Conservation (phyloP, 352 stramenopile genomes). For the Sclerospora graminicola region DNA sequence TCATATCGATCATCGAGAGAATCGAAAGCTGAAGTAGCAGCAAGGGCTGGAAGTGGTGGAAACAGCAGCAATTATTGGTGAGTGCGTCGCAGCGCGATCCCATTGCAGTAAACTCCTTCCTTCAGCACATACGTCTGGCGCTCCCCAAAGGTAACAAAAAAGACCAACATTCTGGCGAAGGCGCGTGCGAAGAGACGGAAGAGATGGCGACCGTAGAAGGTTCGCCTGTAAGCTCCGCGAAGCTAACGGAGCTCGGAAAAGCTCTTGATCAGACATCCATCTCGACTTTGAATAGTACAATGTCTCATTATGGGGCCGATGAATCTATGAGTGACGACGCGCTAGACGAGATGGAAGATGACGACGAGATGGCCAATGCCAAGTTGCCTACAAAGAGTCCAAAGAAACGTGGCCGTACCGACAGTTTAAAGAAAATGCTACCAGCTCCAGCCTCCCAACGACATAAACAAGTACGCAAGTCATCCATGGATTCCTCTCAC, state of each 20-base stretch:
- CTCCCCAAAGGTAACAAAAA: too few species aligned
- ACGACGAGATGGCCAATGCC: background rate
- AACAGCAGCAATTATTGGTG: too few species aligned
- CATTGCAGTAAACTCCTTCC: too few species aligned
- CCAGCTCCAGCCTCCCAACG: slow-evolving; percentile 53
- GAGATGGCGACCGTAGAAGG: slow-evolving; percentile 22
- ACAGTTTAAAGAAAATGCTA: slow-evolving; percentile 74
- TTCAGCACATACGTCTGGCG: background rate
- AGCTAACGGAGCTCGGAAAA: slow-evolving; percentile 67
- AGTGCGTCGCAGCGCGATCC: background rate
- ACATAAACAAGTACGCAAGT: slow-evolving; percentile 30
- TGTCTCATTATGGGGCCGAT: slow-evolving; percentile 8
- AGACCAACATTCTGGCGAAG: too few species aligned
- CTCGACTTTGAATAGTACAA: slow-evolving; percentile 18
- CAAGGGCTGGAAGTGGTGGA: background rate
- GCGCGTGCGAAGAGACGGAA: slow-evolving; percentile 9
- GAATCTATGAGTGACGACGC: slow-evolving; percentile 1
- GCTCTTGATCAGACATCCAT: slow-evolving; percentile 69
- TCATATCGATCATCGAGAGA: slow-evolving; percentile 16
- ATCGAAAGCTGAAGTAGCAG: slow-evolving; percentile 6
- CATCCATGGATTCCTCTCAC: slow-evolving; percentile 6
- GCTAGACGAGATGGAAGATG: slow-evolving; percentile 6
- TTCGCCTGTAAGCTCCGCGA: slow-evolving; percentile 35
- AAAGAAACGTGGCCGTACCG: slow-evolving; percentile 80
- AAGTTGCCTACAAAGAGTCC: slow-evolving; percentile 45